Conservation (phyloP, 208 protist species). For the Leishmania mexicana region DNA sequence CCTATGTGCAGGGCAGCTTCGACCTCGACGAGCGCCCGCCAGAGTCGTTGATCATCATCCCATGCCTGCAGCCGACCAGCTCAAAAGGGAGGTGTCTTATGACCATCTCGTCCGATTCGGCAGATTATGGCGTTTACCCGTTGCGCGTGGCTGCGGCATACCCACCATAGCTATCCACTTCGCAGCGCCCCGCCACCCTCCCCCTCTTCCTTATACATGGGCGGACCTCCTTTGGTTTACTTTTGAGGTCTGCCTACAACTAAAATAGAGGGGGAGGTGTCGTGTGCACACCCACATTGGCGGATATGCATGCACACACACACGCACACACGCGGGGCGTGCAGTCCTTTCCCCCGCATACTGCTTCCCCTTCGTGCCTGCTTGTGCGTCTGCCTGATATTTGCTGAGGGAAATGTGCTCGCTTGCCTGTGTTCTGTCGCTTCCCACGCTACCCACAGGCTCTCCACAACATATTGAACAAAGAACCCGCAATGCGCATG, state of each 20-base stretch:
- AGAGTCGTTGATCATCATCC: conserved; percentile 76
- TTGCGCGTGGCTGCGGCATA: not conserved
- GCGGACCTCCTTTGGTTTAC: too few relatives aligned
- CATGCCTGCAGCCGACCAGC: conserved; percentile 82
- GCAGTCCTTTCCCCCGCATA: not conserved
- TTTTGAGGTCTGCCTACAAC: too few relatives aligned
- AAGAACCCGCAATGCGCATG: not conserved
- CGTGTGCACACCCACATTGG: not conserved
- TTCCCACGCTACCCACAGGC: not conserved
- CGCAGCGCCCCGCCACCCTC: not conserved
- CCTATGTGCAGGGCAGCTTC: conserved; percentile 65
- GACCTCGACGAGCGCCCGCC: conserved; percentile 34
- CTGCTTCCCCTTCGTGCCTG: not conserved
- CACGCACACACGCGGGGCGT: not conserved
- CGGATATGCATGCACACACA: not conserved
- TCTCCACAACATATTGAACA: not conserved
- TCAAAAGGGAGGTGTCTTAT: conserved; percentile 57
- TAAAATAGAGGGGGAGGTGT: not conserved
- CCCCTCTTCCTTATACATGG: not conserved
- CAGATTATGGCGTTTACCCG: conserved; percentile 8
- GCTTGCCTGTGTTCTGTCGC: not conserved
- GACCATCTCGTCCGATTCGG: conserved; percentile 42
- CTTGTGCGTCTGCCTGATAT: not conserved
- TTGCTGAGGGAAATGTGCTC: not conserved
- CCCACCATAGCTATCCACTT: not conserved